A percentile compares a stretch with the other conserved stretches of the same genome.
Evolutionary conservation across 1,284 basidiomycete species (phyloP).

Genomic region (Cryptococcus floricola): DNA sequence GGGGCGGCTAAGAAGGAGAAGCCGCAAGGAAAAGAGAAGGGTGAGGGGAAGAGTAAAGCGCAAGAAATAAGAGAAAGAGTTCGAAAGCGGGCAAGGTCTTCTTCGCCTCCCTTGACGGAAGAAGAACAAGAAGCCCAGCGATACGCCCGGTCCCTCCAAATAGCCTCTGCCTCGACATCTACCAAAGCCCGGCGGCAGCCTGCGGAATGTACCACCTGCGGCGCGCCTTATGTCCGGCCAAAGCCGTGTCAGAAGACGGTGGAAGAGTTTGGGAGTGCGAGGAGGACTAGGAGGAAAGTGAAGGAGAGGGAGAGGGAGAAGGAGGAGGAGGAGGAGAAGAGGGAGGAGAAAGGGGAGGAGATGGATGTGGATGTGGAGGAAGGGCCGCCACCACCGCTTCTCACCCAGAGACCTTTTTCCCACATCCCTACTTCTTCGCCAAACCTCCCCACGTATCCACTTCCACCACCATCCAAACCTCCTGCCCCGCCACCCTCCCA

Average conservation of each 20-base stretch:
- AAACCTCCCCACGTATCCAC: constrained; percentile 37
- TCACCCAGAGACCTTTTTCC: constrained; percentile 21
- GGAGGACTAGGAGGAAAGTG: constrained; percentile 6
- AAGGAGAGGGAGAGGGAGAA: constrained; percentile 1
- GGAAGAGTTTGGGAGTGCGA: constrained; percentile 16
- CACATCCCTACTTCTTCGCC: constrained; percentile 36
- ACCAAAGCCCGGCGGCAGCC: background rate
- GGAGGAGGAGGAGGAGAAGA: background rate
- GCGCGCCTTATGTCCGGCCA: constrained; percentile 13
- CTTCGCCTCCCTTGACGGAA: background rate
- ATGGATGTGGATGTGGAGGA: background rate
- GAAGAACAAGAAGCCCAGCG: constrained; percentile 5
- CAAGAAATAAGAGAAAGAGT: constrained; percentile 1
- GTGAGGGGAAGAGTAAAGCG: constrained; percentile 2
- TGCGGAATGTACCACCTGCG: constrained; percentile 24
- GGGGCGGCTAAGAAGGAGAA: constrained; percentile 13
- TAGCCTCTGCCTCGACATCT: background rate
- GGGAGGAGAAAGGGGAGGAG: background rate
- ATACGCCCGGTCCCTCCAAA: constrained; percentile 2
- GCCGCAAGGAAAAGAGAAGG: background rate
- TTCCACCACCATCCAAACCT: constrained; percentile 18
- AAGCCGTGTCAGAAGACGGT: constrained; percentile 13
- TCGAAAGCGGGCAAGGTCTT: background rate
- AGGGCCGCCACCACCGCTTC: background rate
- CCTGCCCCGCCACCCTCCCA: background rate